Conservation (phyloP, 1,284 basidiomycete species). For the Phylloboletellus chloephorus region DNA sequence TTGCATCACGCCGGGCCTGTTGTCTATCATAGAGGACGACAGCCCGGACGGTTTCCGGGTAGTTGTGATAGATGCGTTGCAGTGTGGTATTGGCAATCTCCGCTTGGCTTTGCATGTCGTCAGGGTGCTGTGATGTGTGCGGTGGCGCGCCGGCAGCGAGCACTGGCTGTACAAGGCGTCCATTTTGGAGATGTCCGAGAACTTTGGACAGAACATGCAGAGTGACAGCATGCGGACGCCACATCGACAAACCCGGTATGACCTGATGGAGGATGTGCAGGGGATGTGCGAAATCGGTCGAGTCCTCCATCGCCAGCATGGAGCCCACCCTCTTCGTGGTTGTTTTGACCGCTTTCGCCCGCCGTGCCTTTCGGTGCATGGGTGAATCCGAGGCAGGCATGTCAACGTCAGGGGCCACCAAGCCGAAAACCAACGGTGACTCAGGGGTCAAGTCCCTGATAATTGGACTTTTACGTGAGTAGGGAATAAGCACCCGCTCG, state of each 20-base stretch:
- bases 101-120: constrained; percentile 24
- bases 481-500: constrained; percentile 73
- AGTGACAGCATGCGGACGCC: constrained; percentile 55
- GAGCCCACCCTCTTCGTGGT: constrained; percentile 20
- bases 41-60: constrained; percentile 44
- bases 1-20: constrained; percentile 29
- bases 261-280: constrained; percentile 58
- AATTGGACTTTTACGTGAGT: constrained; percentile 37
- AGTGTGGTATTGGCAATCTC: constrained; percentile 38
- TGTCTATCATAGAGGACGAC: constrained; percentile 37
- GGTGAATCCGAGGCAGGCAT: constrained; percentile 30
- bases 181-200: constrained; percentile 45
- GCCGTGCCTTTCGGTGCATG: constrained; percentile 27
- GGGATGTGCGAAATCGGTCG: constrained; percentile 47
- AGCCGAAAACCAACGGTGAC: constrained; percentile 44
- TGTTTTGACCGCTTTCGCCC: constrained; percentile 19
- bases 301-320: constrained; percentile 15
- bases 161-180: constrained; percentile 45
- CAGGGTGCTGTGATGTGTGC: constrained; percentile 7
- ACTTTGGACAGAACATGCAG: constrained; percentile 44
- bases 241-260: constrained; percentile 58
- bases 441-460: constrained; percentile 36
- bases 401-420: constrained; percentile 16
- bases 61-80: constrained; percentile 41
- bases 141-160: constrained; percentile 19